Base-by-base conservation (phyloP, 768 basidiomycete genomes). In the Russula brevipes region DNA sequence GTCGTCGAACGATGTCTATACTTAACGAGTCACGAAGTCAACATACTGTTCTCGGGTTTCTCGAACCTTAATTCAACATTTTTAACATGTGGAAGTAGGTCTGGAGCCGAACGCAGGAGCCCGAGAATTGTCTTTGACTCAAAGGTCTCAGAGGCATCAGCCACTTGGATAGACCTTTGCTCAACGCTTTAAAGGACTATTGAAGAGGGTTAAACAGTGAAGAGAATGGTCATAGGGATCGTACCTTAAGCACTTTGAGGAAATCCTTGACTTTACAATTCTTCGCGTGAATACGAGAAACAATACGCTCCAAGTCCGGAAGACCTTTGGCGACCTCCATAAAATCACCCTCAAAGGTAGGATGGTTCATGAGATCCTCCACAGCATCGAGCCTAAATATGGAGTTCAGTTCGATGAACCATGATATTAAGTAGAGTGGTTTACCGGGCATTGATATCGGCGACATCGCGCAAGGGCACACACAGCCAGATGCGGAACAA, bases 401-500 rank as follows among this genome's bases (percentile, higher is more conserved):
- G 9, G 42, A n/a, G 3, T 11, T 63, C 42, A 36, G 17, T 54
- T 46, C 0, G 5, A 42, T 7, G 10, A 39, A 39, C 9, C 36
- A 47, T 17, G 12, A 33, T 30, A 24, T 10, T 2, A 19, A 12
- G 42, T 46, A 49, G 17, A 36, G 5, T 5, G 54, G 65, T 77
- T 66, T 70, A 91, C 94, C 94, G 81, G 45, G 90, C 87, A 70
- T 96, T 95, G 75, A 99, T 98, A 53, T 90, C 90, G 11, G 81
- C 72, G 41, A 86, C 85, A 44, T 90, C 85, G 36, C 88, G 84
- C 65, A 99, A 76, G 19, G 97, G 97, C 81, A 88, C 88, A 66
- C 93, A 97, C 8, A 99, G 79, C 97, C 97, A 99, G 57, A 96
- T 89, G 46, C 95, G 85, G 82, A 99, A 98, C 35, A 98, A 80